Conservation (phyloP, 1,139 yeast genomes). For the Suhomyces kunorum region DNA sequence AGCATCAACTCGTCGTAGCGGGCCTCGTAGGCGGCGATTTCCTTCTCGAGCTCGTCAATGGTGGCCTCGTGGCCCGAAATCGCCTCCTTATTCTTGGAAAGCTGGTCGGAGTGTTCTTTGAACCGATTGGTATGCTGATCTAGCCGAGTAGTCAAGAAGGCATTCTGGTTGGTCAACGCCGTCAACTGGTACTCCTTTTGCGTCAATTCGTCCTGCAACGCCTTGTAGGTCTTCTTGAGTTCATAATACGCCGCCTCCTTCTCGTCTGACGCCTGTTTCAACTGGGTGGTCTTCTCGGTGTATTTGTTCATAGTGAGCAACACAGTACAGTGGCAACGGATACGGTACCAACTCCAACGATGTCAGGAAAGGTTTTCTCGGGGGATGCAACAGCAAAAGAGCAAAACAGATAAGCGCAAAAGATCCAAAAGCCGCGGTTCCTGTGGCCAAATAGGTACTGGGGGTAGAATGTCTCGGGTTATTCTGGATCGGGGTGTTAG, state of each 20-base stretch:
- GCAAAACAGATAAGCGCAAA: neutral
- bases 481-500: neutral
- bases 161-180: slow-evolving; percentile 17
- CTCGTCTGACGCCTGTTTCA: slow-evolving; percentile 18
- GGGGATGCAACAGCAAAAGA: neutral
- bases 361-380: no score
- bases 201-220: slow-evolving; percentile 16
- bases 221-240: slow-evolving; percentile 15
- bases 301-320: slow-evolving; percentile 16
- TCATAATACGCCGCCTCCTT: slow-evolving; percentile 18
- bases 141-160: slow-evolving; percentile 14
- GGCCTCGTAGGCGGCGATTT: slow-evolving; percentile 17
- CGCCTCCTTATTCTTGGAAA: slow-evolving; percentile 12
- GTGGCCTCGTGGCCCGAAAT: slow-evolving; percentile 9
- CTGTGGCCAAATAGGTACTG: neutral
- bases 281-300: slow-evolving; percentile 18
- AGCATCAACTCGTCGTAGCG: slow-evolving; percentile 15
- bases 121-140: slow-evolving; percentile 9
- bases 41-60: slow-evolving; percentile 7
- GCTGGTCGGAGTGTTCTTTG: slow-evolving; percentile 10
- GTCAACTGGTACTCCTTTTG: slow-evolving; percentile 20
- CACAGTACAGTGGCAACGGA: no score
- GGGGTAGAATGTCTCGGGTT: slow-evolving; percentile 2
- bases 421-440: neutral
- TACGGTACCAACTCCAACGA: no score